Conservation (phyloP, 306 rosid species). For the Medicago arabica region DNA sequence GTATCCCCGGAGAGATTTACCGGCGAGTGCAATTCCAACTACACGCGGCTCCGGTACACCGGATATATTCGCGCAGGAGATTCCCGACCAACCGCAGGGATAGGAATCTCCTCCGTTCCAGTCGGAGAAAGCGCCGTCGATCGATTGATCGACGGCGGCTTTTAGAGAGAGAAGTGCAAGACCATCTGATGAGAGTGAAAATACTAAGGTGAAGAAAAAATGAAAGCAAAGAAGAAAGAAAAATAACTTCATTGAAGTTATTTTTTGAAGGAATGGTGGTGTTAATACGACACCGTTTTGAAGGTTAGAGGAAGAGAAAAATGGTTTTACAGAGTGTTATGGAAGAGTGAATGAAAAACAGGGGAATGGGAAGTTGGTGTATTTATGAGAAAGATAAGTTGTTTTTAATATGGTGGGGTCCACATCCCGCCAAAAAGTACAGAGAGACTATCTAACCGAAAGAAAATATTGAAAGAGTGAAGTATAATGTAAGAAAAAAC, state of each 20-base stretch:
- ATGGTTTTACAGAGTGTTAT: neutral
- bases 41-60: constrained; percentile 73
- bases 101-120: constrained; percentile 70
- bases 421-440: constrained; percentile 63
- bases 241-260: constrained; percentile 33
- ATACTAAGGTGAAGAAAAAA: constrained; percentile 21
- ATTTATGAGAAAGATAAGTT: constrained; percentile 37
- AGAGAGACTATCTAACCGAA: constrained; percentile 45
- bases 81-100: constrained; percentile 84
- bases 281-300: constrained; percentile 29
- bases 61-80: constrained; percentile 72
- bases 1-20: constrained; percentile 78
- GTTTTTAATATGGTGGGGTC: constrained; percentile 59
- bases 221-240: neutral
- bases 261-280: neutral
- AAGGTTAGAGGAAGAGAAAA: neutral
- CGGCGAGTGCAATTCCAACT: constrained; percentile 77
- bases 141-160: constrained; percentile 71
- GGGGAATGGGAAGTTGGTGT: constrained; percentile 12
- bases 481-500: constrained; percentile 66
- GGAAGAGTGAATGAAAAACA: constrained; percentile 10
- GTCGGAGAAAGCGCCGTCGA: constrained; percentile 57
- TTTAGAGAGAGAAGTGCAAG: constrained; percentile 84
- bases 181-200: constrained; percentile 80
- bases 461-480: constrained; percentile 37